Conservation (phyloP, 2,329 filamentous ascomycete species). For the Trichophyton verrucosum region DNA sequence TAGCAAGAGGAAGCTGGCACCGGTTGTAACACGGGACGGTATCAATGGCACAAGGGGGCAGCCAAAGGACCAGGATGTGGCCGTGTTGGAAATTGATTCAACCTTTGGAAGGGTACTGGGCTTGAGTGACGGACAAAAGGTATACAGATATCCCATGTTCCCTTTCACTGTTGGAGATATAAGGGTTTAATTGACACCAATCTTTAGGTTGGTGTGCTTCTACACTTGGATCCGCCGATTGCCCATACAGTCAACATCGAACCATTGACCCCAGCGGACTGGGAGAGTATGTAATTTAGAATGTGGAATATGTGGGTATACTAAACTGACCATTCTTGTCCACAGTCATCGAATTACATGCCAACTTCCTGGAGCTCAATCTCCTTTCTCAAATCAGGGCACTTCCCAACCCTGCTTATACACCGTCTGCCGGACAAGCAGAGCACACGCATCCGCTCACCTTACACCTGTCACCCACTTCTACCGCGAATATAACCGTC, state of each 20-base stretch:
- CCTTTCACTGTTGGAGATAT: not conserved
- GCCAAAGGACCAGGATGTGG: constrained; percentile 61
- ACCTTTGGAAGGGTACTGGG: constrained; percentile 68
- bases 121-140: constrained; percentile 68
- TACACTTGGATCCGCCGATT: constrained; percentile 82
- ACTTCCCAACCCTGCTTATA: constrained; percentile 68
- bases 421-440: constrained; percentile 34
- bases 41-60: constrained; percentile 48
- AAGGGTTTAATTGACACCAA: constrained; percentile 16
- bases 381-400: constrained; percentile 86
- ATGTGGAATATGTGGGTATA: not conserved
- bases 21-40: constrained; percentile 62
- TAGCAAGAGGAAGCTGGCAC: constrained; percentile 68
- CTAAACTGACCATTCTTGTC: constrained; percentile 1
- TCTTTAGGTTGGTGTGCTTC: constrained; percentile 43
- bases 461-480: constrained; percentile 86
- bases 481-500: constrained; percentile 81
- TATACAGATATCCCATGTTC: constrained; percentile 29
- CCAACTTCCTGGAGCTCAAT: constrained; percentile 88
- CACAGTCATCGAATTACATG: constrained; percentile 81
- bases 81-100: constrained; percentile 74
- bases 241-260: constrained; percentile 96
- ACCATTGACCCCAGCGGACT: constrained; percentile 85
- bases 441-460: constrained; percentile 65
- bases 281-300: constrained; percentile 55